Percentiles rank a stretch among this genome's conserved stretches.
These are phyloP conservation scores for Termitomyces eurrhizus DNA, from an alignment of 768 basidiomycete genomes.

Conservation along the genomic window DNA sequence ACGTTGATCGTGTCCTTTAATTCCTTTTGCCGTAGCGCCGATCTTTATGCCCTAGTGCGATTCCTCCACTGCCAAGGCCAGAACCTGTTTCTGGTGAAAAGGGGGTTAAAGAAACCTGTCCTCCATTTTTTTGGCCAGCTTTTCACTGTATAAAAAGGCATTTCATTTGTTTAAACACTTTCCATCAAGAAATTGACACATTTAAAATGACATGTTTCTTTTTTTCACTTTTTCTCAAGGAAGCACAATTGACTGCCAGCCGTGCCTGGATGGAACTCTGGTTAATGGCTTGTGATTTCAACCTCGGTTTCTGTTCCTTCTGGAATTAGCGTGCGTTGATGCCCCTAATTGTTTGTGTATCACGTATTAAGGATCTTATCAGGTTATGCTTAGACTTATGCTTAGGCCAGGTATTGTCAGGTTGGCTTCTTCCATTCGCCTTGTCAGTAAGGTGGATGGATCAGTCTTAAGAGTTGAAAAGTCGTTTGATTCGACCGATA, in stretches of 20 bases:
- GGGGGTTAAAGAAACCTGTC: too few species aligned
- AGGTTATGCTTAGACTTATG: background rate
- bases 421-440: background rate
- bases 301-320: background rate
- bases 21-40: background rate
- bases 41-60: background rate
- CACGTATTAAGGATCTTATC: background rate
- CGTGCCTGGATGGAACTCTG: background rate
- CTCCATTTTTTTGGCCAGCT: too few species aligned
- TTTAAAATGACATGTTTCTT: too few species aligned
- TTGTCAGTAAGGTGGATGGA: background rate
- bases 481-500: background rate
- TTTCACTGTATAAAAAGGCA: too few species aligned
- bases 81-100: too few species aligned
- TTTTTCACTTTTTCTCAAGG: too few species aligned
- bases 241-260: too few species aligned
- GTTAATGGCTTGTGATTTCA: slow-evolving; percentile 7
- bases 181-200: too few species aligned
- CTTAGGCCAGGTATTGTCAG: background rate
- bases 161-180: too few species aligned
- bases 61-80: too few species aligned
- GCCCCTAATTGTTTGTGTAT: background rate
- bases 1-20: background rate
- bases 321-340: background rate
- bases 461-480: too few species aligned